These are phyloP conservation scores for Backusella morwellensis DNA, from an alignment of 192 early-diverging fungal species.

Conservation along the genomic window DNA sequence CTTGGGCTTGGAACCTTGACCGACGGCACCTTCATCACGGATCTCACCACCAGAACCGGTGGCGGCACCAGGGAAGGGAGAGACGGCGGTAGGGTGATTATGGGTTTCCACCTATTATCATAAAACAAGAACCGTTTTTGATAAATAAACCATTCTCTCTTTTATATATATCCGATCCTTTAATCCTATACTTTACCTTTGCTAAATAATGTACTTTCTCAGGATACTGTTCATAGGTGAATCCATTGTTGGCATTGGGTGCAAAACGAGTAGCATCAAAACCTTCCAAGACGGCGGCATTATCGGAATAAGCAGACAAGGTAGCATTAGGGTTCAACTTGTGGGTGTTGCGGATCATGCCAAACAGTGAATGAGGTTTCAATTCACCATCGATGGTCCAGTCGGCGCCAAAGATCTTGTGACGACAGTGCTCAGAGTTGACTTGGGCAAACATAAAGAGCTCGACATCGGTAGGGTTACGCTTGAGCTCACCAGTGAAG, in stretches of 20 bases:
- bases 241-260: constrained; percentile 40
- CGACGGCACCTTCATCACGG: constrained; percentile 98
- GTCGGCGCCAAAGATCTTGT: constrained; percentile 99
- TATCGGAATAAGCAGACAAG: constrained; percentile 96
- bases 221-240: constrained; percentile 58
- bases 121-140: neutral
- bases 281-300: constrained; percentile 93
- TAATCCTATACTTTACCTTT: constrained; percentile 52
- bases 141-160: neutral
- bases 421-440: constrained; percentile 99
- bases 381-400: constrained; percentile 94
- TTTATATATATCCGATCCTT: neutral
- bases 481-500: constrained; percentile 63
- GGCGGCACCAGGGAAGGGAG: constrained; percentile 96
- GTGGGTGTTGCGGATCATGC: constrained; percentile 96
- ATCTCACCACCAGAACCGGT: constrained; percentile 99
- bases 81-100: constrained; percentile 99
- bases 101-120: constrained; percentile 87
- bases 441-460: constrained; percentile 99
- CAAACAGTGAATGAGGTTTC: constrained; percentile 84
- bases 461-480: constrained; percentile 98
- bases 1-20: constrained; percentile 92
- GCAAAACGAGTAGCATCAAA: constrained; percentile 60
- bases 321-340: constrained; percentile 76
- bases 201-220: constrained; percentile 88